A percentile compares a stretch with the other conserved stretches of the same genome.
Conservation (phyloP, 345 rosid genomes). For the Salix koriyanagi region DNA sequence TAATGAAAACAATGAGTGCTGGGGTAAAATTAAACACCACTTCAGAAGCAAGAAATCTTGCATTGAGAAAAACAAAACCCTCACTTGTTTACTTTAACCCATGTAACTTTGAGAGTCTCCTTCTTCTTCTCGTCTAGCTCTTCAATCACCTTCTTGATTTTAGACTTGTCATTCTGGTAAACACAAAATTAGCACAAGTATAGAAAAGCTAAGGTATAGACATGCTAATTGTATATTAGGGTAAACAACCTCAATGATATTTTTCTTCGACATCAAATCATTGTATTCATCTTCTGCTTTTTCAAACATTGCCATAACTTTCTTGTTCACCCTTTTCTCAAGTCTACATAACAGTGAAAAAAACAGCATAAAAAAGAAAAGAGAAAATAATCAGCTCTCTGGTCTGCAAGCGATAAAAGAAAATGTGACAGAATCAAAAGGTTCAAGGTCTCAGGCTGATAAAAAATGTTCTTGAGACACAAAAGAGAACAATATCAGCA, state of each 20-base stretch:
- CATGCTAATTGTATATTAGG: slow-evolving; percentile 9
- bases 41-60: not conserved
- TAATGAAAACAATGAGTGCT: not conserved
- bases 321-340: slow-evolving; percentile 95
- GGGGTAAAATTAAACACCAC: not conserved
- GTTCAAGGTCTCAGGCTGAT: not conserved
- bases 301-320: slow-evolving; percentile 98
- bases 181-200: slow-evolving; percentile 8
- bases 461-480: not conserved
- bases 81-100: slow-evolving; percentile 90
- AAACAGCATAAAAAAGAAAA: slow-evolving; percentile 4
- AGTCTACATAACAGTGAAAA: slow-evolving; percentile 42
- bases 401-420: not conserved
- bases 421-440: not conserved
- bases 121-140: slow-evolving; percentile 98
- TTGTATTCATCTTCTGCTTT: slow-evolving; percentile 97
- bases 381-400: slow-evolving; percentile 4
- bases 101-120: slow-evolving; percentile 83
- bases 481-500: not conserved
- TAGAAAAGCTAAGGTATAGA: slow-evolving; percentile 9
- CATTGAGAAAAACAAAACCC: not conserved
- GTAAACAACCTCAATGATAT: slow-evolving; percentile 75
- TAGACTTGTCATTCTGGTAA: slow-evolving; percentile 72
- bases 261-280: slow-evolving; percentile 77
- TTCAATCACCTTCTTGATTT: slow-evolving; percentile 89